Evolutionary conservation across 768 basidiomycete genomes (phyloP), one percentile per base, ranked within the genome.

Genomic region (Xerocomellus intermedius): DNA sequence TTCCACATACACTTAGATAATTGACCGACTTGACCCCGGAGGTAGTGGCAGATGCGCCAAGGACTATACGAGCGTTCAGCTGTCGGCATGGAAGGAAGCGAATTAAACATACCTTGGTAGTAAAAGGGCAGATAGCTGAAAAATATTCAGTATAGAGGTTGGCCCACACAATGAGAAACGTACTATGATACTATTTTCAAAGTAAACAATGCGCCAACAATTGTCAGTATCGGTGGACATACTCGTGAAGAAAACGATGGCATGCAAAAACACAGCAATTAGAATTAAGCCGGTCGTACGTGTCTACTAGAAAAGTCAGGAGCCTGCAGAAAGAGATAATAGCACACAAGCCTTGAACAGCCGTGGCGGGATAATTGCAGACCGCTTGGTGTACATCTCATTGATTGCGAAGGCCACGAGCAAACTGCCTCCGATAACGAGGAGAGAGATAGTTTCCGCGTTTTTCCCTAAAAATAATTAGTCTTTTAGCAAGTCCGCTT

Each of bases 311-410:
- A 54, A n/a, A 38, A 19, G 42, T 62, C 28, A 55, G 26, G 13
- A 43, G 5, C 10, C 26, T 28, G 19, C 12, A 38, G 14, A 35
- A 49, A 30, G 12, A 8, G 17, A 28, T 39, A 9, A 28, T 10
- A 36, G 4, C n/a, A 54, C 58, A 38, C 52, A 56, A 41, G 22
- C 71, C 62, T 67, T 71, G 62, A 76, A 75, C 16, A 77, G 42
- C 22, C 77, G 69, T 3, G 74, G 71, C 0, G 77, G 76, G 21
- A 76, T 64, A 50, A 77, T 72, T 2, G 77, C 71, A n/a, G 67
- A 69, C 12, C 65, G 60, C 35, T 54, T 64, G 7, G 74, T 75
- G 38, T 54, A 64, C 1, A 68, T 42, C 44, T 78, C 76, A 56
- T 79, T 77, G 13, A 71, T 45, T 2, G 42, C 64, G 22, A 54